Percentiles rank a stretch among this genome's conserved stretches.
Conservation (phyloP, 2,329 filamentous ascomycete genomes). For the Paraconiothyrium sp. region DNA sequence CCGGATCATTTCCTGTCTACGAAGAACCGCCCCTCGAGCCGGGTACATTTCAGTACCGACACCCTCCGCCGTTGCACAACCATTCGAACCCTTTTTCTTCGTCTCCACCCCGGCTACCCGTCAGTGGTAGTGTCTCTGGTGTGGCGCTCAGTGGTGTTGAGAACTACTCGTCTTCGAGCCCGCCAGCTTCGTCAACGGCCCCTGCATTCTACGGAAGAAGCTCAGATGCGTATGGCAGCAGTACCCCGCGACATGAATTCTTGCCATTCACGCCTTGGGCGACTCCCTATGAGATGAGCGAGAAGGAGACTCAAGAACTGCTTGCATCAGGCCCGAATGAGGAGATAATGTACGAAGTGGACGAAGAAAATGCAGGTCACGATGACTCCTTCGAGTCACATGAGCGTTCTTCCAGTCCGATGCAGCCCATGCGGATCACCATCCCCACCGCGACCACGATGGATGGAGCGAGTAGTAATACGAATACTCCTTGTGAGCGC, state of each 20-base stretch:
- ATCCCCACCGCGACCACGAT: slow-evolving; percentile 2
- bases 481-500: slow-evolving; percentile 35
- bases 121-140: slow-evolving; percentile 19
- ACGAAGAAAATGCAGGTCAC: background rate
- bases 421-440: background rate
- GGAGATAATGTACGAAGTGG: slow-evolving; percentile 39
- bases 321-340: slow-evolving; percentile 49
- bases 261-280: slow-evolving; percentile 30
- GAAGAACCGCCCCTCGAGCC: slow-evolving; percentile 13
- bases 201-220: slow-evolving; percentile 24
- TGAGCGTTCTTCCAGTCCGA: background rate
- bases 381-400: slow-evolving; percentile 6
- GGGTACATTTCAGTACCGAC: slow-evolving; percentile 27
- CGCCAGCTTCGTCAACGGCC: slow-evolving; percentile 29
- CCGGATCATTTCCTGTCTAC: slow-evolving; percentile 38
- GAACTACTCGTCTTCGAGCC: slow-evolving; percentile 21
- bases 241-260: slow-evolving; percentile 22
- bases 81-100: slow-evolving; percentile 41
- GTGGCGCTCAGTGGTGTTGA: slow-evolving; percentile 19
- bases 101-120: slow-evolving; percentile 36
- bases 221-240: background rate
- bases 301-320: slow-evolving; percentile 46
- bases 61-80: slow-evolving; percentile 34
- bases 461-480: background rate
- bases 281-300: slow-evolving; percentile 37